phyloP scores from a whole-genome alignment of 345 rosid species.

The Erucastrum elatum region DNA sequence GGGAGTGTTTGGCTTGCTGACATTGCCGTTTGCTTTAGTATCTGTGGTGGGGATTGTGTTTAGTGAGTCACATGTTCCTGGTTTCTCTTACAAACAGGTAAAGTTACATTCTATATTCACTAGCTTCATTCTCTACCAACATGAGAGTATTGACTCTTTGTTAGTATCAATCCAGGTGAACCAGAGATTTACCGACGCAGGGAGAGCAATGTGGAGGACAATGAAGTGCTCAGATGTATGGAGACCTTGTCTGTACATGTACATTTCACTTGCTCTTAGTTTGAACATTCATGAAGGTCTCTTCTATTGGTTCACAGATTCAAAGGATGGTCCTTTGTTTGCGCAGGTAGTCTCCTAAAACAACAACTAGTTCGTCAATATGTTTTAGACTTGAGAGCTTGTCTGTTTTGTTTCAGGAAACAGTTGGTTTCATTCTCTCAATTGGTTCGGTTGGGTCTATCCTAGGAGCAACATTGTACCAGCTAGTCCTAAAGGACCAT shows the following conservation, averaged over 20 bases:
- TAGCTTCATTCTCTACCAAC: not conserved
- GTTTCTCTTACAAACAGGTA: slow-evolving; percentile 73
- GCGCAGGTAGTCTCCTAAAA: slow-evolving; percentile 58
- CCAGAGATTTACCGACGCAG: slow-evolving; percentile 62
- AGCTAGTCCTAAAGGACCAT: slow-evolving; percentile 64
- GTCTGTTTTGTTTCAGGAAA: slow-evolving; percentile 57
- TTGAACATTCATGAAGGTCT: slow-evolving; percentile 83
- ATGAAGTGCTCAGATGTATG: slow-evolving; percentile 73
- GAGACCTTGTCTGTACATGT: slow-evolving; percentile 92
- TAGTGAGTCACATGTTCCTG: slow-evolving; percentile 51
- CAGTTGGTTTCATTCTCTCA: slow-evolving; percentile 78
- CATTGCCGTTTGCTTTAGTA: slow-evolving; percentile 64
- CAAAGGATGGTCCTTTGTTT: slow-evolving; percentile 69
- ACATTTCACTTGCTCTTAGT: slow-evolving; percentile 68
- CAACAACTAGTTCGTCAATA: not conserved
- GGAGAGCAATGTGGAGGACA: slow-evolving; percentile 85
- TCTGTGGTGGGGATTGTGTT: slow-evolving; percentile 63
- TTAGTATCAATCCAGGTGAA: slow-evolving; percentile 52
- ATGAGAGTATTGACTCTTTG: slow-evolving; percentile 15
- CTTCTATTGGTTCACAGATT: slow-evolving; percentile 88
- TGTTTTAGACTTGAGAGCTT: not conserved
- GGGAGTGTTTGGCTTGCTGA: slow-evolving; percentile 83
- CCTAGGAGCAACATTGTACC: slow-evolving; percentile 72
- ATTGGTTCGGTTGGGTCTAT: slow-evolving; percentile 79
- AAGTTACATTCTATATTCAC: not conserved